Percentiles rank a stretch among this genome's conserved stretches.
Evolutionary conservation across 257 asterid species (phyloP).

Genomic region (Nicotiana obtusifolia): DNA sequence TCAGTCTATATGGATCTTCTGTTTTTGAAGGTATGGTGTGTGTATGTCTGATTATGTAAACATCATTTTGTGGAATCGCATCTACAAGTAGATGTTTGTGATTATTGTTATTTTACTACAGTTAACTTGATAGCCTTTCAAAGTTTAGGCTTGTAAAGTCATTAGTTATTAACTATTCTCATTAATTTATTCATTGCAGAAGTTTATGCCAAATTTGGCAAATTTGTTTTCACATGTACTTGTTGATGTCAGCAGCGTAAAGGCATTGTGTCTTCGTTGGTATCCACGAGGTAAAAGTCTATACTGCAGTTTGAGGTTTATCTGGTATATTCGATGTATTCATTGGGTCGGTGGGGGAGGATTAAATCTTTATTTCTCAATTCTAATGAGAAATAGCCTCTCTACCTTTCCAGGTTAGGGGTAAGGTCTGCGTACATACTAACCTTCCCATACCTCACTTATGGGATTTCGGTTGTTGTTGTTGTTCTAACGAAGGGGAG

Average conservation of each 20-base stretch:
- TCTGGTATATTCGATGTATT: not conserved
- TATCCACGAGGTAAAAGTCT: slow-evolving; percentile 66
- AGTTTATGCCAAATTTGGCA: slow-evolving; percentile 93
- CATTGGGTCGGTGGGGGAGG: not conserved
- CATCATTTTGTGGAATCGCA: not conserved
- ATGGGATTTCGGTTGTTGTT: too few species aligned
- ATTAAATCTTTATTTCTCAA: not conserved
- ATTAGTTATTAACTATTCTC: not conserved
- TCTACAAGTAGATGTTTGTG: not conserved
- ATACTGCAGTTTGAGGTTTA: not conserved
- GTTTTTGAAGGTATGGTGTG: slow-evolving; percentile 61
- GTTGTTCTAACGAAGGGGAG: too few species aligned
- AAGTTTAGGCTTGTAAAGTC: not conserved
- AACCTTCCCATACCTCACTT: too few species aligned
- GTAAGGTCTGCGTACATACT: too few species aligned
- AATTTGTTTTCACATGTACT: slow-evolving; percentile 73
- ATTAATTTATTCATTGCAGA: slow-evolving; percentile 38
- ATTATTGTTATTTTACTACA: not conserved
- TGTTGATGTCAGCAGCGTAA: slow-evolving; percentile 94
- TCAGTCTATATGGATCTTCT: slow-evolving; percentile 78
- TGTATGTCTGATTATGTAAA: slow-evolving; percentile 2
- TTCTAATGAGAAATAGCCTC: too few species aligned
- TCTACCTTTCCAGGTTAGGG: too few species aligned
- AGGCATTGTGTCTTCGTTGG: slow-evolving; percentile 85
- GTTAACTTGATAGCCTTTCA: not conserved